Evolutionary conservation across 2,329 filamentous ascomycete genomes (phyloP).

Genomic region (Fusarium falciforme): DNA sequence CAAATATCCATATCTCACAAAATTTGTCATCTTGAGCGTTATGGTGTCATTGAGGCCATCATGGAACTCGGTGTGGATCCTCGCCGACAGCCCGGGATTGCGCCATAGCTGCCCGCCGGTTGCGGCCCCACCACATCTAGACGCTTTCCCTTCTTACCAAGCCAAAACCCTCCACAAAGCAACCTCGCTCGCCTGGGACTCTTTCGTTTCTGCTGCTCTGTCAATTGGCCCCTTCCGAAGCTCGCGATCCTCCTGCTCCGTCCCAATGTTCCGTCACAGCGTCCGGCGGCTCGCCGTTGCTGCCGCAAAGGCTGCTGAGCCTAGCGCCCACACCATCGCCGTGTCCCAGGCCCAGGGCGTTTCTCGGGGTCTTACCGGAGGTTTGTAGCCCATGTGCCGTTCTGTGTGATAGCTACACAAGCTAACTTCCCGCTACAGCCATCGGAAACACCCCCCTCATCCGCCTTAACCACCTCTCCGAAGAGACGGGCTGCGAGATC

Average conservation of each 20-base stretch:
- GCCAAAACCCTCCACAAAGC: constrained; percentile 12
- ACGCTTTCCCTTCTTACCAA: constrained; percentile 27
- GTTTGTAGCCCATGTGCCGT: constrained; percentile 59
- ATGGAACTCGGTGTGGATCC: constrained; percentile 42
- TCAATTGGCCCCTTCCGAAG: constrained; percentile 30
- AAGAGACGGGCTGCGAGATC: constrained; percentile 91
- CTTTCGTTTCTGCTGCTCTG: not conserved
- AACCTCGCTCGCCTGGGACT: constrained; percentile 18
- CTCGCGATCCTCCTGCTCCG: not conserved
- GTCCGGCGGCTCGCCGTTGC: constrained; percentile 74
- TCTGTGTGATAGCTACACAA: not conserved
- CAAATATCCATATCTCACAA: not conserved
- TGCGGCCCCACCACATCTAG: constrained; percentile 41
- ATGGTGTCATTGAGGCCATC: not conserved
- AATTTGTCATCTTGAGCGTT: not conserved
- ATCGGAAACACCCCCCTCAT: constrained; percentile 98
- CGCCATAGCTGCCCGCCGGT: constrained; percentile 44
- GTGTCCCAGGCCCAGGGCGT: constrained; percentile 85
- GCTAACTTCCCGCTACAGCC: constrained; percentile 62
- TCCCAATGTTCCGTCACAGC: constrained; percentile 75
- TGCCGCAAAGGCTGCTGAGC: constrained; percentile 57
- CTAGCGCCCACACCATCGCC: constrained; percentile 71
- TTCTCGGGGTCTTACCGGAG: constrained; percentile 82
- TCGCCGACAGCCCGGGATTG: constrained; percentile 44
- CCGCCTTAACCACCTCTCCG: constrained; percentile 86